Evolutionary conservation across 2,329 filamentous ascomycete genomes (phyloP).

Genomic region (Botryosphaeria dothidea): DNA sequence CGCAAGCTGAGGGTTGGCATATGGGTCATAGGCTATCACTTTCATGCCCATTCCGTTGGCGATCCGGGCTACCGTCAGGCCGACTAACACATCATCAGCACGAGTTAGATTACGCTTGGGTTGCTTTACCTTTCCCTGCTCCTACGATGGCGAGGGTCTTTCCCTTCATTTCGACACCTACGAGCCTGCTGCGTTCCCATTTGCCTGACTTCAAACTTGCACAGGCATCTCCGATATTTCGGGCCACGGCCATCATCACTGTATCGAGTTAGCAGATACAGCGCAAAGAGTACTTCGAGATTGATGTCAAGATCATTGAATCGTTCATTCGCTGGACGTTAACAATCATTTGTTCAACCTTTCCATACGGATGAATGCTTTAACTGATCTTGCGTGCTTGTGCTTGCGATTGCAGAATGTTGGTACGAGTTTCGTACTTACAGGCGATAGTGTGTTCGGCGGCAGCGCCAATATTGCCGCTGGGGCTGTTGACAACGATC

Average conservation of each 20-base stretch:
- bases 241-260: slow-evolving; percentile 70
- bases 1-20: slow-evolving; percentile 73
- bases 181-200: slow-evolving; percentile 74
- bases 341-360: no score
- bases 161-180: slow-evolving; percentile 75
- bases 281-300: no score
- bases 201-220: slow-evolving; percentile 68
- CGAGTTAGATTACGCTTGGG: background rate
- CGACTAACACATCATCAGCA: slow-evolving; percentile 51
- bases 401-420: no score
- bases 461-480: slow-evolving; percentile 78
- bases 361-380: no score
- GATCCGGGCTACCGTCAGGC: slow-evolving; percentile 77
- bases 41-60: slow-evolving; percentile 77
- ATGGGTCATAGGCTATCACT: slow-evolving; percentile 74
- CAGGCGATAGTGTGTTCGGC: slow-evolving; percentile 72
- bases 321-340: no score
- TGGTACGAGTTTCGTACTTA: slow-evolving; percentile 29
- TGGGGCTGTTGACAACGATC: slow-evolving; percentile 77
- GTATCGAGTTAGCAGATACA: slow-evolving; percentile 28
- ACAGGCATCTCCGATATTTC: slow-evolving; percentile 72
- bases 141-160: slow-evolving; percentile 78
- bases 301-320: no score
- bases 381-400: no score
- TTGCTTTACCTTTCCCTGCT: slow-evolving; percentile 66